Conservation (phyloP, 2,329 filamentous ascomycete species). For the Fusarium haematococcum region DNA sequence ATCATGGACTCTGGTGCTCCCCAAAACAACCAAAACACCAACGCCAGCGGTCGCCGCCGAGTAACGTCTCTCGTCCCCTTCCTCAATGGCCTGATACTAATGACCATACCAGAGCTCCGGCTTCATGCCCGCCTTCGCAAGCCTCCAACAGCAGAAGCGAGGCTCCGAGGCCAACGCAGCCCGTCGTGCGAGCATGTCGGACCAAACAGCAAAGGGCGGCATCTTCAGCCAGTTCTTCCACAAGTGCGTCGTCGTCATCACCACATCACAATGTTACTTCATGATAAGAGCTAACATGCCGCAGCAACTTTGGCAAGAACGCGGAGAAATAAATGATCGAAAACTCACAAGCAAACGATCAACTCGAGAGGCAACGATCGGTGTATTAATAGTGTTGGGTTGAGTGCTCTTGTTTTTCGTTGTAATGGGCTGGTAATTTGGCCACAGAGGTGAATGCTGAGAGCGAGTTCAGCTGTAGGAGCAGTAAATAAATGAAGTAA, state of each 20-base stretch:
- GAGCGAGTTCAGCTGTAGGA: constrained; percentile 24
- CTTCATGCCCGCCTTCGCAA: constrained; percentile 61
- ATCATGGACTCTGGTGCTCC: constrained; percentile 48
- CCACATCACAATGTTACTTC: not conserved
- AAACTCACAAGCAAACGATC: not conserved
- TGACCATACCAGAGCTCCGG: constrained; percentile 55
- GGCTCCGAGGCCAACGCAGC: constrained; percentile 56
- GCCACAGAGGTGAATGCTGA: constrained; percentile 16
- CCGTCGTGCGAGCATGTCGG: constrained; percentile 66
- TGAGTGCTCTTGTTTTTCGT: not conserved
- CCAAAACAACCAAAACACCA: constrained; percentile 33
- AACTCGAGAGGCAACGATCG: not conserved
- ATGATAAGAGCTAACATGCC: not conserved
- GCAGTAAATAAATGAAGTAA: constrained; percentile 15
- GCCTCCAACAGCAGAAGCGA: constrained; percentile 64
- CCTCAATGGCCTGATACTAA: constrained; percentile 3
- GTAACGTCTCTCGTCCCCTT: constrained; percentile 31
- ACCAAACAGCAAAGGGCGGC: constrained; percentile 63
- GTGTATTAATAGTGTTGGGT: constrained; percentile 16
- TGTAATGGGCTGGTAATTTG: constrained; percentile 8
- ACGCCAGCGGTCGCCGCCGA: constrained; percentile 44
- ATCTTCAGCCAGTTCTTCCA: constrained; percentile 68
- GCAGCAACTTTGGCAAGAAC: constrained; percentile 51
- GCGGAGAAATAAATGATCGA: constrained; percentile 42
- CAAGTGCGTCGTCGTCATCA: constrained; percentile 56